phyloP scores from a whole-genome alignment of 495 filamentous ascomycete species.

The Aspergillus hancockii region DNA sequence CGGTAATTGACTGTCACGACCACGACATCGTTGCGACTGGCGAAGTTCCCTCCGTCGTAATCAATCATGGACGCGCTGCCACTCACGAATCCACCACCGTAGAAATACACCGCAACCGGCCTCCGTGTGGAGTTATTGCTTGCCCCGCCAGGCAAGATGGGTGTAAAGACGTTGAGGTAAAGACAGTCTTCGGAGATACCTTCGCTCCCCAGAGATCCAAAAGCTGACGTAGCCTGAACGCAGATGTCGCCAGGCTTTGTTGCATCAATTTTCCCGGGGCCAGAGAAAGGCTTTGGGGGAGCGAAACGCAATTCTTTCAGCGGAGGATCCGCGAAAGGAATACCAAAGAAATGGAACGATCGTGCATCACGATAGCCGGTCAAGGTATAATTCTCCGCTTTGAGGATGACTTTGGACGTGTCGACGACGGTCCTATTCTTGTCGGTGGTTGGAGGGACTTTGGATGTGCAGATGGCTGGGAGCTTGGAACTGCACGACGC shows the following conservation, averaged over 20 bases:
- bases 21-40: slow-evolving; percentile 48
- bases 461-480: slow-evolving; percentile 29
- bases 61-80: slow-evolving; percentile 39
- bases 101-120: slow-evolving; percentile 47
- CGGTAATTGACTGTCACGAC: slow-evolving; percentile 53
- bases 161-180: slow-evolving; percentile 40
- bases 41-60: slow-evolving; percentile 46
- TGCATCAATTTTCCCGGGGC: slow-evolving; percentile 41
- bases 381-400: slow-evolving; percentile 23
- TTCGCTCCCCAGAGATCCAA: slow-evolving; percentile 16
- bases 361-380: slow-evolving; percentile 52
- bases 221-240: slow-evolving; percentile 32
- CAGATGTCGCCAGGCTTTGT: slow-evolving; percentile 45
- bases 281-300: slow-evolving; percentile 44
- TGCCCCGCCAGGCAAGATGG: slow-evolving; percentile 18
- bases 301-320: slow-evolving; percentile 38
- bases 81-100: slow-evolving; percentile 47
- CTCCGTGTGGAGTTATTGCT: slow-evolving; percentile 17
- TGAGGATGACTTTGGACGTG: slow-evolving; percentile 36
- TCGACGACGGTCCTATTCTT: slow-evolving; percentile 18
- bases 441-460: slow-evolving; percentile 28
- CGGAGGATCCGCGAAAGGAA: slow-evolving; percentile 50
- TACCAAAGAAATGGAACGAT: slow-evolving; percentile 54
- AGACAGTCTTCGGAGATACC: slow-evolving; percentile 47
- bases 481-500: slow-evolving; percentile 19